These are phyloP conservation scores for Benincasa hispida DNA, from an alignment of 306 rosid species.

Conservation along the genomic window DNA sequence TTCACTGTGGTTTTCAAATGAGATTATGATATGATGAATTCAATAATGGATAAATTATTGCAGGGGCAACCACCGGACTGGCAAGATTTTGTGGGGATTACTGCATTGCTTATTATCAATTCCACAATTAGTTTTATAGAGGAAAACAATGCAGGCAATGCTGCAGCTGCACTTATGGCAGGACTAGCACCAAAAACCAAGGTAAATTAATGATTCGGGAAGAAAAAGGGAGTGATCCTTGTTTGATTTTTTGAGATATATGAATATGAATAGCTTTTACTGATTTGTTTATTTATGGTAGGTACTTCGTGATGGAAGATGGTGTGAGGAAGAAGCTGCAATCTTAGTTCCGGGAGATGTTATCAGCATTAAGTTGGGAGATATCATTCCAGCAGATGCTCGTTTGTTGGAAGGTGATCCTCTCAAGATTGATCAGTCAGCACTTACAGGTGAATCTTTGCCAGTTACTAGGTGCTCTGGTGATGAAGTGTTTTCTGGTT, in stretches of 20 bases:
- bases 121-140: conserved; percentile 85
- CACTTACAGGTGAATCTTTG: conserved; percentile 84
- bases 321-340: conserved; percentile 74
- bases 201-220: conserved; percentile 14
- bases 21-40: background rate
- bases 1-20: no score
- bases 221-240: no score
- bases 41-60: background rate
- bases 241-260: no score
- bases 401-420: conserved; percentile 81
- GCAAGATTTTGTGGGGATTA: conserved; percentile 74
- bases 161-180: conserved; percentile 92
- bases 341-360: conserved; percentile 81
- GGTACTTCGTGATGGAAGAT: conserved; percentile 78
- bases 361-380: conserved; percentile 73
- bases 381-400: conserved; percentile 79
- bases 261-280: background rate
- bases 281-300: background rate
- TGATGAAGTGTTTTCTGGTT: conserved; percentile 78
- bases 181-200: conserved; percentile 93
- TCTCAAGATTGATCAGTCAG: conserved; percentile 74
- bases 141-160: conserved; percentile 93
- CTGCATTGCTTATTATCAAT: conserved; percentile 49
- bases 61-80: conserved; percentile 84
- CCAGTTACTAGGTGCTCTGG: conserved; percentile 44